phyloP scores from a whole-genome alignment of 177 flowering plant genomes.

The Vitis hybrid region DNA sequence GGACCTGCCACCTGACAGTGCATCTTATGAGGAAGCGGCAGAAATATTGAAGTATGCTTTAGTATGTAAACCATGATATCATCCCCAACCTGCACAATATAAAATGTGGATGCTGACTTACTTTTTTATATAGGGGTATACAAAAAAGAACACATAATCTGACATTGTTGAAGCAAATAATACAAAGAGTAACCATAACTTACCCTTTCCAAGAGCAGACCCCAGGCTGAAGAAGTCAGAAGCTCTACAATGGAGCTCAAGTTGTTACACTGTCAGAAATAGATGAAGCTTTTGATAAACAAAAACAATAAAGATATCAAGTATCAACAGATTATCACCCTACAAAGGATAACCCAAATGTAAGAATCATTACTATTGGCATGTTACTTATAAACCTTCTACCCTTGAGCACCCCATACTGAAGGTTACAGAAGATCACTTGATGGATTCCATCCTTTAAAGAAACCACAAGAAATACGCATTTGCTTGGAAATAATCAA shows the following conservation, averaged over 20 bases:
- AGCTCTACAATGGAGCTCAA: slow-evolving; percentile 44
- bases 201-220: slow-evolving; percentile 55
- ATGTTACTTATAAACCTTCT: background rate
- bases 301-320: background rate
- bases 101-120: slow-evolving; percentile 3
- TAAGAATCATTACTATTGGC: background rate
- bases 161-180: background rate
- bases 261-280: slow-evolving; percentile 33
- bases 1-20: slow-evolving; percentile 67
- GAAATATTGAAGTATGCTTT: slow-evolving; percentile 56
- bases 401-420: too few species aligned
- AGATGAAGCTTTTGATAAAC: background rate
- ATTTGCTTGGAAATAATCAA: too few species aligned
- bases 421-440: too few species aligned
- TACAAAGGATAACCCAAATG: background rate
- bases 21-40: slow-evolving; percentile 43
- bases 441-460: too few species aligned
- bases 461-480: too few species aligned
- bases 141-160: background rate
- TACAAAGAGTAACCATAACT: slow-evolving; percentile 5
- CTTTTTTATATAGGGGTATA: background rate
- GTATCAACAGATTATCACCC: background rate
- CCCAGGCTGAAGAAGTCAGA: slow-evolving; percentile 57
- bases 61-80: slow-evolving; percentile 59
- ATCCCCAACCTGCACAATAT: slow-evolving; percentile 66